Conservation (phyloP, 1,284 basidiomycete species). For the Leccinum pallidistipes region DNA sequence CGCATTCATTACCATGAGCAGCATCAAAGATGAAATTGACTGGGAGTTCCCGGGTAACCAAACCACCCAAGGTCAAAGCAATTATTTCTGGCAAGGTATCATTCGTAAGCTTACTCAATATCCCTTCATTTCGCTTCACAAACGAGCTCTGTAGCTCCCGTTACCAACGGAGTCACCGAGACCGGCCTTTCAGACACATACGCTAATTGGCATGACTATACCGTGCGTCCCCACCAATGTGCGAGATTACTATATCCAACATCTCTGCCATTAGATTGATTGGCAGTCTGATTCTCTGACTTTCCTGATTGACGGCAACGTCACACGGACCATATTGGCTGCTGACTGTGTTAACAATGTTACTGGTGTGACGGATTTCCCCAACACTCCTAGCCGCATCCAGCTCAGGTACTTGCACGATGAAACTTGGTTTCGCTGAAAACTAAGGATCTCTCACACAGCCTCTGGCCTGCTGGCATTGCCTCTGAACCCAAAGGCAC, state of each 20-base stretch:
- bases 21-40: constrained; percentile 85
- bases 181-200: constrained; percentile 60
- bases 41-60: constrained; percentile 75
- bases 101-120: constrained; percentile 53
- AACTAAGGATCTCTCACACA: constrained; percentile 26
- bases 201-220: constrained; percentile 73
- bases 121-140: not conserved
- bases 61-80: constrained; percentile 70
- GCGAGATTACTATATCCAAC: not conserved
- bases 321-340: constrained; percentile 66
- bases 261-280: constrained; percentile 52
- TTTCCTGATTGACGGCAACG: constrained; percentile 70
- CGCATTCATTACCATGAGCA: constrained; percentile 84
- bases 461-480: constrained; percentile 80
- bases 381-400: constrained; percentile 74
- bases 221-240: constrained; percentile 44
- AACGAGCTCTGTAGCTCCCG: constrained; percentile 30
- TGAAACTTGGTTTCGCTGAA: not conserved
- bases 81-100: constrained; percentile 76
- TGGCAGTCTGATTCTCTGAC: constrained; percentile 71
- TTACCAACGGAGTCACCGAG: constrained; percentile 48
- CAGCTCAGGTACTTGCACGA: constrained; percentile 59
- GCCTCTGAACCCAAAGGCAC: constrained; percentile 60
- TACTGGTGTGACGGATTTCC: constrained; percentile 59
- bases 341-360: constrained; percentile 51